Evolutionary conservation across 2,329 filamentous ascomycete genomes (phyloP).

Genomic region (Endothia cerciana): DNA sequence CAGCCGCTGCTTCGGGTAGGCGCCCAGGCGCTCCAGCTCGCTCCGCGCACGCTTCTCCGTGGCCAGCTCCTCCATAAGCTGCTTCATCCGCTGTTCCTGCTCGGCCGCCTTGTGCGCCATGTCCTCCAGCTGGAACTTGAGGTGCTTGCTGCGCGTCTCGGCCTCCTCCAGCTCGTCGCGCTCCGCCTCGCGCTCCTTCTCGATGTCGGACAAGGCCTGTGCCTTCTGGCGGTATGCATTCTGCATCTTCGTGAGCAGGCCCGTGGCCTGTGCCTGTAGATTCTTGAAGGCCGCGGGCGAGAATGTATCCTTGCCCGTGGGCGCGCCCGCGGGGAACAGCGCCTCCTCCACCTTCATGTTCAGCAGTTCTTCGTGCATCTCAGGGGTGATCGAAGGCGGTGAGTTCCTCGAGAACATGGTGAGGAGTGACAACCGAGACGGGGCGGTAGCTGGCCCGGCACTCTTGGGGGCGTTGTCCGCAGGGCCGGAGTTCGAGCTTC

Average conservation of each 20-base stretch:
- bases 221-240: slow-evolving; percentile 60
- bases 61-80: slow-evolving; percentile 49
- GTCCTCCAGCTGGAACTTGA: slow-evolving; percentile 63
- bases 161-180: slow-evolving; percentile 61
- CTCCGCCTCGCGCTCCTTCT: slow-evolving; percentile 57
- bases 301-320: slow-evolving; percentile 53
- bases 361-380: slow-evolving; percentile 57
- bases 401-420: slow-evolving; percentile 34
- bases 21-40: slow-evolving; percentile 40
- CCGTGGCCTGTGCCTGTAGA: slow-evolving; percentile 60
- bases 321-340: slow-evolving; percentile 52
- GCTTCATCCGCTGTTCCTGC: slow-evolving; percentile 54
- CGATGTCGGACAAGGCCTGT: slow-evolving; percentile 52
- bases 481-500: slow-evolving; percentile 34
- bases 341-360: slow-evolving; percentile 58
- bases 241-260: slow-evolving; percentile 60
- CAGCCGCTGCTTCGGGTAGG: slow-evolving; percentile 30
- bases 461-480: slow-evolving; percentile 23
- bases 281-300: slow-evolving; percentile 65
- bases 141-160: slow-evolving; percentile 53
- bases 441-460: slow-evolving; percentile 18
- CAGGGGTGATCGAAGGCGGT: slow-evolving; percentile 29
- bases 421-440: slow-evolving; percentile 39
- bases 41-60: slow-evolving; percentile 53
- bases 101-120: slow-evolving; percentile 59